Base-by-base conservation (phyloP, 2,329 filamentous ascomycete genomes). In the Stemphylium vesicarium region DNA sequence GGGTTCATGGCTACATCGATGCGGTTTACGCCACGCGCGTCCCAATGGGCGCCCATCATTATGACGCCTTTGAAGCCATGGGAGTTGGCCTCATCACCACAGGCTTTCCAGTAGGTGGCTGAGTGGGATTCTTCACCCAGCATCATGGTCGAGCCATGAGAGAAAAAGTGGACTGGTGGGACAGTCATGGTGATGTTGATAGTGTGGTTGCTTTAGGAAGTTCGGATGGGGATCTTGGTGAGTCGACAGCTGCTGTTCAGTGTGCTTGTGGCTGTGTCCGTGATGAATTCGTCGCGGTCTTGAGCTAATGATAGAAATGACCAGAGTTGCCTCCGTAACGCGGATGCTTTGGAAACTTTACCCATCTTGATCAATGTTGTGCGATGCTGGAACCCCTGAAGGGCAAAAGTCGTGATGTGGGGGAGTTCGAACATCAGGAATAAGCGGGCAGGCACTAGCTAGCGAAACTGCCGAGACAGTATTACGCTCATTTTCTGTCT, bases 81-180 rank as follows among this genome's bases (percentile, higher is more conserved):
- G 5, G 79, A 80, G 5, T 88, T 79, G 2, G 86, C 86, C 56
- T 84, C 83, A 59, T 88, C 85, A 42, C 87, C 87, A 62, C 82
- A 84, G 58, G 82, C 79, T 68, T 87, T 86, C 87, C 87, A 89
- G 74, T 88, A 89, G 16, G 80, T 78, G 10, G 85, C 85, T 0
- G 85, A 86, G 2, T 77, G 71, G 12, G 82, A 84, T 62, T 87
- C 82, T 66, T 89, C 87, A 32, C 86, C 87, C 12, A 89, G 75
- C 87, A 89, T 89, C 85, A 88, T 88, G 35, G 86, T 89, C 12
- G 85, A 88, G 66, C 87, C 87, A 81, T 89, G 87, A 2, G 86
- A 88, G 73, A 89, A 89, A 75, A 88, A 85, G 68, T 88, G 83
- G 0, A 88, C 84, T 1, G 85, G 86, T 5, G 85, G 81, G 31